These are phyloP conservation scores for Ceriops decandra DNA, from an alignment of 345 rosid species.

Conservation along the genomic window DNA sequence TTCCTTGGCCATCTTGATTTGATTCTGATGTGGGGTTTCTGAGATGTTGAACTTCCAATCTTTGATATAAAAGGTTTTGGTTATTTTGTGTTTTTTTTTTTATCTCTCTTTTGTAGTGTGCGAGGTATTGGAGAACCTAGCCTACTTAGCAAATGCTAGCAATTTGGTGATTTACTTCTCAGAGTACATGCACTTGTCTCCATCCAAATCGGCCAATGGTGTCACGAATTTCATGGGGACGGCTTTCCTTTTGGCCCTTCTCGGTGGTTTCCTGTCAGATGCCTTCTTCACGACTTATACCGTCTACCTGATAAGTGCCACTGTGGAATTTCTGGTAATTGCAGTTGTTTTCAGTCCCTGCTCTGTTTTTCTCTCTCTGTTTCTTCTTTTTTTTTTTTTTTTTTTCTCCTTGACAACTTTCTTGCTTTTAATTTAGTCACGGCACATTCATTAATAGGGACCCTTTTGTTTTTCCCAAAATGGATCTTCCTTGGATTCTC, in stretches of 20 bases:
- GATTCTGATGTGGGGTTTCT: not conserved
- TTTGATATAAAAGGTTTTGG: not conserved
- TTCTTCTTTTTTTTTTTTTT: not conserved
- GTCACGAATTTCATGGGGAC: slow-evolving; percentile 91
- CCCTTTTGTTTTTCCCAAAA: not conserved
- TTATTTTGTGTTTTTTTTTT: not conserved
- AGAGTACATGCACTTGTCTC: slow-evolving; percentile 65
- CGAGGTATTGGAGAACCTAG: slow-evolving; percentile 91
- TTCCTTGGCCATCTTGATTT: slow-evolving; percentile 5
- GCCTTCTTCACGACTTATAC: slow-evolving; percentile 59
- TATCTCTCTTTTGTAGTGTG: slow-evolving; percentile 34
- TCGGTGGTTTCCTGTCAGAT: slow-evolving; percentile 79
- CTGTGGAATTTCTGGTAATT: slow-evolving; percentile 59
- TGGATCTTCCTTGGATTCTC: not conserved
- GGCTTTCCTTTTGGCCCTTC: slow-evolving; percentile 73
- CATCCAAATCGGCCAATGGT: slow-evolving; percentile 60
- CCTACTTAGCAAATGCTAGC: slow-evolving; percentile 77
- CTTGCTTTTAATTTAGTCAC: too few species aligned
- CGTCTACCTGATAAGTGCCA: slow-evolving; percentile 63
- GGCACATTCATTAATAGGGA: too few species aligned
- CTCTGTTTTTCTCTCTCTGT: not conserved
- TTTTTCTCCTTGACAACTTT: not conserved
- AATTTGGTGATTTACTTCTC: slow-evolving; percentile 61
- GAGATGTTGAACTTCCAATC: not conserved
- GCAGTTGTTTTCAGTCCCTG: not conserved